phyloP scores from a whole-genome alignment of 129 eudicot species.

The Sambucus nigra region DNA sequence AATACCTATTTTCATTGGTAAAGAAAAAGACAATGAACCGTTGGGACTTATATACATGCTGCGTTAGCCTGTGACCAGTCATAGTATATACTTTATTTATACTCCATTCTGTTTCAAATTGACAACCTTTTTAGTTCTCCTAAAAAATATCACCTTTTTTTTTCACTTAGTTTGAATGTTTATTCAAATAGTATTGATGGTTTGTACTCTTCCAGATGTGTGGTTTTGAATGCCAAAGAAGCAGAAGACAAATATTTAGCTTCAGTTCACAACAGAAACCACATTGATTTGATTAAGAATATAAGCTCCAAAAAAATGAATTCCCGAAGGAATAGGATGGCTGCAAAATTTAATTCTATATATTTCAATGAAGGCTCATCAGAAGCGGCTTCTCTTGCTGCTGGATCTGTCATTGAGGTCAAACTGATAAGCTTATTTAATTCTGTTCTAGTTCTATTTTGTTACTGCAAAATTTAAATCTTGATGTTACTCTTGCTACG shows the following conservation, averaged over 20 bases:
- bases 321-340: constrained; percentile 37
- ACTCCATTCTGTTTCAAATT: no score
- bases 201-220: constrained; percentile 40
- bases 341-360: constrained; percentile 60
- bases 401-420: constrained; percentile 91
- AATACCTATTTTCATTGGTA: no score
- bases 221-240: constrained; percentile 64
- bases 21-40: no score
- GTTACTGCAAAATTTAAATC: no score
- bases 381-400: constrained; percentile 91
- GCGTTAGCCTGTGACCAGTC: no score
- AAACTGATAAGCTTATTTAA: no score
- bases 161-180: constrained; percentile 7
- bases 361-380: constrained; percentile 89
- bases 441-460: no score
- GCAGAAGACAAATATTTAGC: constrained; percentile 55
- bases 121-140: no score
- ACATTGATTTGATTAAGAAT: constrained; percentile 56
- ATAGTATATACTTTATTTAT: no score
- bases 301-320: constrained; percentile 50
- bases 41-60: no score
- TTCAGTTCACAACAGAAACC: constrained; percentile 65
- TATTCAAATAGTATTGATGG: constrained; percentile 9
- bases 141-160: no score
- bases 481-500: no score